Evolutionary conservation across 257 asterid genomes (phyloP), one percentile per base, ranked within the genome.

Genomic region (Echites panduratus): DNA sequence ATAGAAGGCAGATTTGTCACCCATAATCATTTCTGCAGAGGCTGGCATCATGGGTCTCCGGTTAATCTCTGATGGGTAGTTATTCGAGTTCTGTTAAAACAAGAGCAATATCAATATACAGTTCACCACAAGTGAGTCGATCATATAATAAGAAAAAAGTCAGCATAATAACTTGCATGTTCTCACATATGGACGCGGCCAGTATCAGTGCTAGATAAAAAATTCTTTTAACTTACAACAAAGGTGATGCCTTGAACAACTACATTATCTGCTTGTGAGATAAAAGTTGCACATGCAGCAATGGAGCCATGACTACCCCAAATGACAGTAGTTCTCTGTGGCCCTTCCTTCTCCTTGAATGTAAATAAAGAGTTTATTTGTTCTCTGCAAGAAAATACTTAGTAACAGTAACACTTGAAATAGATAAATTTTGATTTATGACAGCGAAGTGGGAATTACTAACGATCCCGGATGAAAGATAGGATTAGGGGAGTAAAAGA

Each of bases 1-100:
- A 40, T 73, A 82, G 54, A 91, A 91, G 0, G 87, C 86, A 2
- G 82, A 83, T 63, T 80, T 87, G 53, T 92, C 96, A 1, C 97
- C 96, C 13, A 76, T 35, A 3, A 91, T 77, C 85, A 63, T 50
- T 0, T 82, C 96, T 12, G 97, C 95, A 35, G 80, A 63, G 0
- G 96, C 97, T 1, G 79, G 47, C 47, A 0, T 68, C 54, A 85
- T 77, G 2, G 73, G 79, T 16, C 84, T 82, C 9, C 8, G 26
- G 16, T 56, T 79, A 0, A 13, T 45, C 38, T 38, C 45, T 3
- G 77, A 68, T 19, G 95, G 95, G 69, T 72, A 74, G 72, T 92
- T 89, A 74, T 89, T 82, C 5, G 90, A 82, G 63, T 92, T 92
- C 97, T 91, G 82, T 35, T 5, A 3, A 24, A 32, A 38, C 0